Evolutionary conservation across 805 yeast species (phyloP), one percentile per base, ranked within the genome.

Genomic region (Candida insectalens): DNA sequence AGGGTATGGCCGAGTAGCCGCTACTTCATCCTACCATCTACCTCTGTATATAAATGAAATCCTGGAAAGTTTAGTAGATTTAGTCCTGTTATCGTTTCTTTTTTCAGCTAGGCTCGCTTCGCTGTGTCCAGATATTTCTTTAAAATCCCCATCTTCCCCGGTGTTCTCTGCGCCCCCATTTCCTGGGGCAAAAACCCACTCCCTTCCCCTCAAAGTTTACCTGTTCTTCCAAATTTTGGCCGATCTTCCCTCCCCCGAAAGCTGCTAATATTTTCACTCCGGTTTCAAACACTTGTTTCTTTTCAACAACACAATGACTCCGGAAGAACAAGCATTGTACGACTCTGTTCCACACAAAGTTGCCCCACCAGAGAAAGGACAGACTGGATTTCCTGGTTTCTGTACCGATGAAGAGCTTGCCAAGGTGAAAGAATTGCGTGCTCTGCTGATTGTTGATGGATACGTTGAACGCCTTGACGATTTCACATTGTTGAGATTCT

Each of bases 401-500:
- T 63, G 85, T 41, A 77, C 84, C 8, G 71, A 69, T 7, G 74
- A 72, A 30, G 95, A 92, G 60, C 63, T 69, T 53, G 58, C 62
- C 20, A 67, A 70, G 19, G 60, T 89, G 39, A 67, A 62, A 29
- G 67, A 72, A 43, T 60, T 92, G 37, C 74, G 78, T 46, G 65
- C 61, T 14, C 61, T 67, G 31, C 66, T 88, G 42, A 59, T 58
- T 37, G 78, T 67, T 9, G 69, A 62, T 34, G 95, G 94, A 4
- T 85, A 67, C 62, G 67, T 65, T n/a, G 69, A 74, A 34, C 77
- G 97, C 49, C 59, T 83, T 35, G 98, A 92, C 57, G 95, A 84
- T 49, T 84, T 95, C 12, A 71, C 92, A 3, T 62, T 82, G 43
- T 66, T 74, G 43, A 77, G 98, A 48, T 92, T 92, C 60, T 66